A percentile compares a stretch with the other conserved stretches of the same genome.
These are phyloP conservation scores for Penicillium sp. DNA, from an alignment of 2,329 filamentous ascomycete genomes.

Conservation along the genomic window DNA sequence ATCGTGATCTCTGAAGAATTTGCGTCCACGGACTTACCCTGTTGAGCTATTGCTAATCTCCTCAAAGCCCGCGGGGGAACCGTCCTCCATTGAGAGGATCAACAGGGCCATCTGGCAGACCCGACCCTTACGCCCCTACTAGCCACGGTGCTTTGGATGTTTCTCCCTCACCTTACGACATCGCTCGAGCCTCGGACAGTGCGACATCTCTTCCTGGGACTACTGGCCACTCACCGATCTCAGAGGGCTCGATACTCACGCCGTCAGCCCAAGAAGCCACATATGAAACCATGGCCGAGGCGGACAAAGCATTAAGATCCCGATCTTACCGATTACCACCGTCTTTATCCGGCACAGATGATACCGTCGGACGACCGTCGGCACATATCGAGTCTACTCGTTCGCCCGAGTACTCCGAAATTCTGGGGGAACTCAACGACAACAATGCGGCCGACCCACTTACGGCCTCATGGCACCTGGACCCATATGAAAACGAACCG, in stretches of 20 bases:
- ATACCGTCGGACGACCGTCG: constrained; percentile 9
- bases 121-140: constrained; percentile 22
- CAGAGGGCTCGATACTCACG: constrained; percentile 30
- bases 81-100: constrained; percentile 29
- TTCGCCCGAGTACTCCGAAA: constrained; percentile 31
- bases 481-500: constrained; percentile 55
- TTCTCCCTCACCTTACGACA: constrained; percentile 31
- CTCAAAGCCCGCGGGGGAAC: constrained; percentile 36
- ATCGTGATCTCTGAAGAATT: background rate
- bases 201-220: constrained; percentile 33
- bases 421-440: constrained; percentile 34
- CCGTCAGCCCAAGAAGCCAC: constrained; percentile 28
- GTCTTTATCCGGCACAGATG: constrained; percentile 18
- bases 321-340: constrained; percentile 21
- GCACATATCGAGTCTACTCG: constrained; percentile 15
- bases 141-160: constrained; percentile 22
- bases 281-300: constrained; percentile 29
- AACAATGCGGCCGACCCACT: constrained; percentile 33
- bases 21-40: background rate
- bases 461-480: constrained; percentile 48
- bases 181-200: constrained; percentile 33
- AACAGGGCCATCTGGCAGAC: constrained; percentile 18
- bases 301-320: constrained; percentile 26
- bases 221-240: constrained; percentile 33
- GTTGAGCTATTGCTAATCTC: constrained; percentile 11